A percentile compares a stretch with the other conserved stretches of the same genome.
Conservation (phyloP, 1,284 basidiomycete genomes). For the Ustilago esculenta region DNA sequence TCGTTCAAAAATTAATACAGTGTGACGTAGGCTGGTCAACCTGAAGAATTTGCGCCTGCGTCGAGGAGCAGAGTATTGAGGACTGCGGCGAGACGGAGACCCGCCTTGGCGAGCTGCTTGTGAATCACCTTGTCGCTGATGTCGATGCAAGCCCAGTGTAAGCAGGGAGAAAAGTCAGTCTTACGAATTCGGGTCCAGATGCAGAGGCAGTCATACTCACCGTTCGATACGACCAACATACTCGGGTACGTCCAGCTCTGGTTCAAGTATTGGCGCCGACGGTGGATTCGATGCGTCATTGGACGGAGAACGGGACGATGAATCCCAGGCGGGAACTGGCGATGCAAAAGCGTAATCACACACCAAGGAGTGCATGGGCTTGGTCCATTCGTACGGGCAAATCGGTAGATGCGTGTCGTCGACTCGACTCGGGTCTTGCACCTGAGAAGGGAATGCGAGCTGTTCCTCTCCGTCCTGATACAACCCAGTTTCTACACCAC, state of each 20-base stretch:
- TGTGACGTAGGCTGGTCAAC: no score
- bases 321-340: constrained; percentile 67
- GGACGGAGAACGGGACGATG: constrained; percentile 3
- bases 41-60: no score
- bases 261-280: constrained; percentile 48
- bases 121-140: constrained; percentile 77
- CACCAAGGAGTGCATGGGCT: constrained; percentile 55
- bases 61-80: constrained; percentile 74
- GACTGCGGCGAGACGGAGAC: constrained; percentile 80
- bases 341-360: constrained; percentile 74
- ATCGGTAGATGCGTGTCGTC: constrained; percentile 69
- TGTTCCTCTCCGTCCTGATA: constrained; percentile 10
- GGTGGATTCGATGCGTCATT: background rate
- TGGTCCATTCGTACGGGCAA: constrained; percentile 74
- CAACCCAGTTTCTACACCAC: background rate
- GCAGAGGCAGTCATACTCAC: constrained; percentile 15
- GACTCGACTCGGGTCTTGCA: constrained; percentile 19
- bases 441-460: constrained; percentile 14
- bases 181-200: background rate
- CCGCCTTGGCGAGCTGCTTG: constrained; percentile 81
- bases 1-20: no score
- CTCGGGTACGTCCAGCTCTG: constrained; percentile 85
- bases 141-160: background rate
- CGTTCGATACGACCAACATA: constrained; percentile 73
- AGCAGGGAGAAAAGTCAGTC: background rate